Evolutionary conservation across 192 early-diverging fungal species (phyloP), one percentile per base, ranked within the genome.

Genomic region (Funneliformis geosporum): DNA sequence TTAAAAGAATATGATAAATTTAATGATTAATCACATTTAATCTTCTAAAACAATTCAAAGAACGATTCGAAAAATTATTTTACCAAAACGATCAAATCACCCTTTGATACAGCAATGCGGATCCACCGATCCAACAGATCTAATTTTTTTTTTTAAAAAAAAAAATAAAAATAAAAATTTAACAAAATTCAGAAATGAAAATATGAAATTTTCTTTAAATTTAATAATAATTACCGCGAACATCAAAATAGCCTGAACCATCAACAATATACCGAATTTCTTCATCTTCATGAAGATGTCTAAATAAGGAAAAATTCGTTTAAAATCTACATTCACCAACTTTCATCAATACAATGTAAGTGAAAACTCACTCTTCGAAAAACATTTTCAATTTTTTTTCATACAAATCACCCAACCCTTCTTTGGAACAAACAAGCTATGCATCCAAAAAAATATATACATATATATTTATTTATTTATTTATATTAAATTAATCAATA

Each of bases 241-340:
- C 91, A 78, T 94, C 96, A 89, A 99, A 96, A 87, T 92, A 99
- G n/a, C 97, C 98, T 25, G 90, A 87, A 18, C 98, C 98, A 18
- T 93, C 96, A 50, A 95, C 73, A 70, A 97, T 91, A 81, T 86
- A 98, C 38, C 98, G 92, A 79, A 99, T 99, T 84, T 99, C 96
- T 87, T 99, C 98, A 79, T 97, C 97, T 75, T 96, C 96, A 84
- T 98, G 96, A 72, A 97, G 87, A 83, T 98, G 96, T 75, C 90
- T 90, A 72, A 42, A 59, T 82, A 47, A 75, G 14, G 33, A 40
- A 71, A 74, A 55, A 66, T 60, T 5, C n/a, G 67, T 76, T 39
- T 23, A 81, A 61, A 46, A 14, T 55, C 46, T 16, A 12, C 14
- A n/a, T n/a, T 55, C 62, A n/a, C 66, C 27, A 18, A 38, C 18